Percentiles rank a stretch among this genome's conserved stretches.
These are phyloP conservation scores for Carex scoparia DNA, from an alignment of 176 grass and related monocot genomes.

Conservation along the genomic window DNA sequence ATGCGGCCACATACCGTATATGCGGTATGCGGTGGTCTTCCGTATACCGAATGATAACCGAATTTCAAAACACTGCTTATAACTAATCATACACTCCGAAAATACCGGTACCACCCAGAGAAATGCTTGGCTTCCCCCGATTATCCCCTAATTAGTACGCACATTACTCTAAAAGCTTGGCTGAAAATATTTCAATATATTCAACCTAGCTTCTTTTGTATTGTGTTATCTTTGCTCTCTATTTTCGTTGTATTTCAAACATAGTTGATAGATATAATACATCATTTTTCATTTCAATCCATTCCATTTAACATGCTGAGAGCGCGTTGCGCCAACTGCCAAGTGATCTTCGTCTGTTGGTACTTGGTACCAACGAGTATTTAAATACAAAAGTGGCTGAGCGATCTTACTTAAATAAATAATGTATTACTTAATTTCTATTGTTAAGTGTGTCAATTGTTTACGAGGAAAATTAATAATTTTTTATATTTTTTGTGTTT, in stretches of 20 bases:
- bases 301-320: not conserved
- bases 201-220: too few species aligned
- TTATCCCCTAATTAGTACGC: not conserved
- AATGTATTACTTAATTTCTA: not conserved
- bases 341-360: not conserved
- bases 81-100: slow-evolving; percentile 7
- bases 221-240: not conserved
- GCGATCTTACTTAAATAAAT: not conserved
- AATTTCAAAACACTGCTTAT: too few species aligned
- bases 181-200: too few species aligned
- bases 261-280: not conserved
- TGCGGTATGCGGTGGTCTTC: too few species aligned
- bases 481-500: too few species aligned
- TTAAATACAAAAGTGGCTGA: not conserved
- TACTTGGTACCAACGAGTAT: not conserved
- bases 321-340: not conserved
- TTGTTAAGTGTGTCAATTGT: too few species aligned
- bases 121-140: not conserved
- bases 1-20: too few species aligned
- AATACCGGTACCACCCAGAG: not conserved
- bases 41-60: too few species aligned
- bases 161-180: not conserved
- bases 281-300: not conserved
- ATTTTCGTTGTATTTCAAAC: not conserved
- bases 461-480: too few species aligned